phyloP scores from a whole-genome alignment of 805 yeast genomes.

The Starmera amethionina region DNA sequence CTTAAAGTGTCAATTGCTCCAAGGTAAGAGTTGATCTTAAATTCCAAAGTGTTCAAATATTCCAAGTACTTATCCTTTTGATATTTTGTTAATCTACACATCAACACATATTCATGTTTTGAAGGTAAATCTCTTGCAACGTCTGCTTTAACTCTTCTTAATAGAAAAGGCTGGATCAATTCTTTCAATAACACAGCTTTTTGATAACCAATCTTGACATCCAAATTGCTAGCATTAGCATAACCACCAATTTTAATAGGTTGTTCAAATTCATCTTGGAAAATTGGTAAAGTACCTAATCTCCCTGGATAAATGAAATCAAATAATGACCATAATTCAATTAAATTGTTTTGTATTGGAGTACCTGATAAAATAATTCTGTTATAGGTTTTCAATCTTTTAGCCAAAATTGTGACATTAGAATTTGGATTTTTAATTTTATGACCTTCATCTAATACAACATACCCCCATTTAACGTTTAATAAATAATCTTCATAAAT shows the following conservation, averaged over 20 bases:
- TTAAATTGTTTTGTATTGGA: conserved; percentile 88
- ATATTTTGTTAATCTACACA: conserved; percentile 71
- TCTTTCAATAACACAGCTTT: conserved; percentile 90
- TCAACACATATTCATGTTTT: conserved; percentile 87
- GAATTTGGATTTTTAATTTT: conserved; percentile 93
- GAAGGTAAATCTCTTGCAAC: conserved; percentile 93
- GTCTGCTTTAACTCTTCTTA: conserved; percentile 82
- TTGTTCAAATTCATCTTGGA: conserved; percentile 81
- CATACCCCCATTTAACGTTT: conserved; percentile 81
- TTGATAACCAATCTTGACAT: conserved; percentile 92
- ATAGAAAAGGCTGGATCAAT: conserved; percentile 77
- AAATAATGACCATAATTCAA: conserved; percentile 90
- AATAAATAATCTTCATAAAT: conserved; percentile 54
- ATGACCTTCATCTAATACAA: conserved; percentile 92
- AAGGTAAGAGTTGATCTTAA: conserved; percentile 67
- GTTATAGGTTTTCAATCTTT: conserved; percentile 75
- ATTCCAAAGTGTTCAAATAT: conserved; percentile 69
- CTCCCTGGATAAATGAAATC: conserved; percentile 95
- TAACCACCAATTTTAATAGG: conserved; percentile 98
- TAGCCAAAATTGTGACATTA: conserved; percentile 76
- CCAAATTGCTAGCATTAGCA: conserved; percentile 92
- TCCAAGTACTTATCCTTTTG: conserved; percentile 69
- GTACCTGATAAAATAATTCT: conserved; percentile 89
- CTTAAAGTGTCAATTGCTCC: conserved; percentile 86
- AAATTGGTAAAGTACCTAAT: conserved; percentile 89